phyloP scores from a whole-genome alignment of 345 rosid genomes.

The Salix udensis region DNA sequence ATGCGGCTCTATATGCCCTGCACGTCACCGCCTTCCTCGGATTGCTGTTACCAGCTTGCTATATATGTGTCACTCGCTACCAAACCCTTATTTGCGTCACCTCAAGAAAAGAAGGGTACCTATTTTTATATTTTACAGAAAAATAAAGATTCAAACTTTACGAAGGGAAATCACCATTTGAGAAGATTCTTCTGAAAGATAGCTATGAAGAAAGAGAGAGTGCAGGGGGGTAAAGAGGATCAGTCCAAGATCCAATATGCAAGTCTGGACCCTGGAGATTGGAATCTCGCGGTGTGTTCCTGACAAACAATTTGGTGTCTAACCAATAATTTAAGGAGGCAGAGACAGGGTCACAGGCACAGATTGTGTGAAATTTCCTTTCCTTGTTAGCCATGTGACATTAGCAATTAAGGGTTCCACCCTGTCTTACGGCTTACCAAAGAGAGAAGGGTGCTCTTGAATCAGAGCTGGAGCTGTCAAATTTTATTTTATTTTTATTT shows the following conservation, averaged over 20 bases:
- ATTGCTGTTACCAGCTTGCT: neutral
- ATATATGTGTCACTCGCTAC: neutral
- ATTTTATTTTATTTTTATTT: neutral
- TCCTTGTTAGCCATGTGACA: neutral
- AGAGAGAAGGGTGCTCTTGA: neutral
- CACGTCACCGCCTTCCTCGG: conserved; percentile 32
- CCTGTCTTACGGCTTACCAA: neutral
- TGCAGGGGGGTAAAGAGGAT: conserved; percentile 9
- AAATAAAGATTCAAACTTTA: neutral
- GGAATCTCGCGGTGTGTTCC: conserved; percentile 19
- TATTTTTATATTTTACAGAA: neutral
- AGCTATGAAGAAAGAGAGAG: neutral
- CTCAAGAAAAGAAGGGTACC: neutral
- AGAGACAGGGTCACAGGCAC: neutral
- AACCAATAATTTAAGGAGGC: neutral
- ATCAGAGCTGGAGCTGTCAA: neutral
- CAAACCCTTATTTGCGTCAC: conserved; percentile 18
- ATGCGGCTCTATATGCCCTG: conserved; percentile 25
- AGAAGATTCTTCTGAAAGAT: neutral
- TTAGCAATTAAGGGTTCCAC: neutral
- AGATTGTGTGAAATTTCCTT: neutral
- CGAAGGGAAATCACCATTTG: neutral
- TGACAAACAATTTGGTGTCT: neutral
- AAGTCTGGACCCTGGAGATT: conserved; percentile 9
- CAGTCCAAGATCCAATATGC: conserved; percentile 18